Evolutionary conservation across 2,329 filamentous ascomycete genomes (phyloP).

Genomic region (Chrysosporium keratinophilum): DNA sequence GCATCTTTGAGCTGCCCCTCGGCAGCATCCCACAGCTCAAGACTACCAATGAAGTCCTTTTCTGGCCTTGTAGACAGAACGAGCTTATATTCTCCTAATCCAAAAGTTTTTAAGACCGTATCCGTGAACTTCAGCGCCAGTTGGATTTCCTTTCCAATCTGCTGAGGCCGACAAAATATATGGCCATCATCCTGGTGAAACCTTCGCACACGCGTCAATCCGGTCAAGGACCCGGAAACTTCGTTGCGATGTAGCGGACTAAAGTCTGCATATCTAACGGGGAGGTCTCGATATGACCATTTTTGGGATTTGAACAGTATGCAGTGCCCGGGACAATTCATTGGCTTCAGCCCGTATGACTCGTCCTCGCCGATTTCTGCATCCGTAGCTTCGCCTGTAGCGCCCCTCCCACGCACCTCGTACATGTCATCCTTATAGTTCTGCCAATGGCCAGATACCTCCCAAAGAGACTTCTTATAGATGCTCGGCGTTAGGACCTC

Average conservation of each 20-base stretch:
- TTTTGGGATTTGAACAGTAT: constrained; percentile 65
- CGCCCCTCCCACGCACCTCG: constrained; percentile 52
- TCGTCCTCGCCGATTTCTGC: constrained; percentile 46
- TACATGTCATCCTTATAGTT: constrained; percentile 94
- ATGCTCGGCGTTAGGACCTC: constrained; percentile 85
- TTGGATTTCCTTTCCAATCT: constrained; percentile 64
- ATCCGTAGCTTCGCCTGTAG: constrained; percentile 30
- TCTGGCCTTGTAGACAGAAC: constrained; percentile 68
- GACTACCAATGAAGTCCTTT: constrained; percentile 65
- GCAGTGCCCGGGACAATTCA: constrained; percentile 89
- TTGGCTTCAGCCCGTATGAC: constrained; percentile 77
- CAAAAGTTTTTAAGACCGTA: constrained; percentile 59
- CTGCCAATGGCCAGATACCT: constrained; percentile 73
- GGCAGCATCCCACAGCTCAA: constrained; percentile 58
- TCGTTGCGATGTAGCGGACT: constrained; percentile 81
- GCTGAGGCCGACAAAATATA: constrained; percentile 72
- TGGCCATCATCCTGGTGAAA: constrained; percentile 90
- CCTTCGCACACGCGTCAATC: constrained; percentile 69
- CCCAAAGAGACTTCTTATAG: constrained; percentile 81
- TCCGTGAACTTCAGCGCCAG: constrained; percentile 64
- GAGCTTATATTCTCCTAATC: constrained; percentile 62
- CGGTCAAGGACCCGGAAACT: constrained; percentile 67
- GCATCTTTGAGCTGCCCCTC: constrained; percentile 57
- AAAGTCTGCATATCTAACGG: constrained; percentile 78
- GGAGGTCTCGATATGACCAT: constrained; percentile 68